Percentiles rank a stretch among this genome's conserved stretches.
phyloP scores from a whole-genome alignment of 371 early-diverging fungal species.

The Rhizoclosmatium hyalinum region DNA sequence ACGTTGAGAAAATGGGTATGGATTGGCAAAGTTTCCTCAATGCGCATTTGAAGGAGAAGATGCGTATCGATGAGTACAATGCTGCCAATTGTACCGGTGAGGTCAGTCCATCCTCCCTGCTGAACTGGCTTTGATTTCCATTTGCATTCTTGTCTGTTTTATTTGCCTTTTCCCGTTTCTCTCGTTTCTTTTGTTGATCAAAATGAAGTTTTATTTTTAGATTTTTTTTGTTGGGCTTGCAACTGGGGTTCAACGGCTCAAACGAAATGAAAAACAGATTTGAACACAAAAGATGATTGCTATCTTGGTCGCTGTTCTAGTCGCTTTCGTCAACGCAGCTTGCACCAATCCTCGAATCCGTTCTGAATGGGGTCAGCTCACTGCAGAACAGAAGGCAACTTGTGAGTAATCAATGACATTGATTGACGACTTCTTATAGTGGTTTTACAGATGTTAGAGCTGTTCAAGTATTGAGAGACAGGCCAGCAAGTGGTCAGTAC shows the following conservation, averaged over 20 bases:
- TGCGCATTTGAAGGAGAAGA: conserved; percentile 7
- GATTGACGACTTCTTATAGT: neutral
- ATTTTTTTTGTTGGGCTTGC: neutral
- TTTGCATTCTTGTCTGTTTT: neutral
- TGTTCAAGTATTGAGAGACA: neutral
- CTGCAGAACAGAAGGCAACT: neutral
- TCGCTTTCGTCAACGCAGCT: neutral
- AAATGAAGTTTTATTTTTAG: neutral
- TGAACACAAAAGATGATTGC: no score
- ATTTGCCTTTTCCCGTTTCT: neutral
- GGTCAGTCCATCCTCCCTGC: conserved; percentile 14
- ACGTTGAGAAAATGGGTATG: conserved; percentile 28
- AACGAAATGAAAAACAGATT: no score
- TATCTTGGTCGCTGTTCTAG: neutral
- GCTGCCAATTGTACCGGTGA: conserved; percentile 16
- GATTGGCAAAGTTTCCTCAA: conserved; percentile 1
- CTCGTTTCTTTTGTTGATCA: neutral
- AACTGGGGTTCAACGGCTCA: neutral
- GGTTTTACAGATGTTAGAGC: conserved; percentile 4
- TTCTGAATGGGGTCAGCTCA: conserved; percentile 26
- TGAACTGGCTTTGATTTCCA: neutral
- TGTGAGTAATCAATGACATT: neutral
- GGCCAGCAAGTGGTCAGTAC: conserved; percentile 17
- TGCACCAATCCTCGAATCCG: conserved; percentile 31
- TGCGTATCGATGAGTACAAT: conserved; percentile 29